Evolutionary conservation across 2,329 filamentous ascomycete genomes (phyloP), one percentile per base, ranked within the genome.

Genomic region (Dryadomyces quercivorus): DNA sequence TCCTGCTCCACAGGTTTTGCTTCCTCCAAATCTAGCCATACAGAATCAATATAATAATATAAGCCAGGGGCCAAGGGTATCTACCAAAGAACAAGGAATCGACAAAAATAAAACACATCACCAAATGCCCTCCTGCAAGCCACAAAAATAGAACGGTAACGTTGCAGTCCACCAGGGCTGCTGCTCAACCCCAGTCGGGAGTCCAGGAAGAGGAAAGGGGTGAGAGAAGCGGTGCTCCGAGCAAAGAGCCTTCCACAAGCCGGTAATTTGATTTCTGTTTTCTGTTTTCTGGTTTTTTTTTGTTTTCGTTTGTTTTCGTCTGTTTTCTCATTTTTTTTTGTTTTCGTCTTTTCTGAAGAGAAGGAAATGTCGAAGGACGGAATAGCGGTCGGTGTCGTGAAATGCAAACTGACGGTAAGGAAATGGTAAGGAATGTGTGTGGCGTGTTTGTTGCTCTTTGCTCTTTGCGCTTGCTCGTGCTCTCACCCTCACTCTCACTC

Each of bases 381-480:
- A 64, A 64, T 63, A 26, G 18, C 52, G 62, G 63, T 67, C 60
- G 60, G 63, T 67, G 10, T 45, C 15, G 38, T 50, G n/a, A 38
- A 42, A 51, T n/a, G n/a, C n/a, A 43, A 12, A 16, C 7, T 46
- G n/a, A 43, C n/a, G 36, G 52, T 21, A 56, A 54, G 55, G 42
- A 59, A 58, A 56, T 31, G 43, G 12, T 38, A 56, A 54, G 22
- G 56, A 55, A n/a, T 57, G 56, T 31, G n/a, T 50, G 54, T 38
- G n/a, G 54, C 43, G 40, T 45, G 48, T 21, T 52, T 36, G 34
- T 21, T 43, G 26, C 42, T 38, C n/a, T 26, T 55, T 8, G n/a
- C n/a, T 20, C 21, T 5, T 10, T 42, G 9, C 2, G 36, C 34
- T 16, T 22, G 5, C 7, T 48, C 51, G 42, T 44, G 2, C 18